Conservation (phyloP, 1,139 yeast species). For the Saccharomyces pastorianus region DNA sequence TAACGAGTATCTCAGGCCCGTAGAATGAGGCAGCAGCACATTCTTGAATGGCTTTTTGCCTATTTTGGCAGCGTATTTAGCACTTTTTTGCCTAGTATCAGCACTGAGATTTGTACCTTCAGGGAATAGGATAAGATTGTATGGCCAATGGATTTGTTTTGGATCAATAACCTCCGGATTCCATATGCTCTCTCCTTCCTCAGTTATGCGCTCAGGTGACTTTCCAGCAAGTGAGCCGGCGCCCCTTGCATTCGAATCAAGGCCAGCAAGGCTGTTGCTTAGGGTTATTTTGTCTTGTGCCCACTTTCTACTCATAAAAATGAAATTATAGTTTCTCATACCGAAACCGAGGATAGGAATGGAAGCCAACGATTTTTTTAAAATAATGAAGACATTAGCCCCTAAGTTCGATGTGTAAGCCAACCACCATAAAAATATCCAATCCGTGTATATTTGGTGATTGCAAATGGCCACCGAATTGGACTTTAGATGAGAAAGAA, state of each 20-base stretch:
- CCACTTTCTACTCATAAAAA: conserved; percentile 79
- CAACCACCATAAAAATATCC: conserved; percentile 90
- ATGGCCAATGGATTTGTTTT: conserved; percentile 39
- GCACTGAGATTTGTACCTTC: conserved; percentile 87
- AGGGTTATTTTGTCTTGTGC: conserved; percentile 56
- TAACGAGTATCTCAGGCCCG: conserved; percentile 69
- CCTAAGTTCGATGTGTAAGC: conserved; percentile 59
- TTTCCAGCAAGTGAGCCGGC: conserved; percentile 47
- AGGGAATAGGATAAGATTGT: conserved; percentile 66
- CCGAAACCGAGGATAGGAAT: conserved; percentile 83
- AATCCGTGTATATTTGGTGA: conserved; percentile 91
- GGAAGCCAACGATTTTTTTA: conserved; percentile 67
- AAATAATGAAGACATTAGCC: conserved; percentile 60
- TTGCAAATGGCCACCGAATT: conserved; percentile 42
- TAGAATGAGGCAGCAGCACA: conserved; percentile 68
- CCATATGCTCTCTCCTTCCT: conserved; percentile 28
- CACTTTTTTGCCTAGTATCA: conserved; percentile 53
- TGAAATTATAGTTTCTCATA: conserved; percentile 70
- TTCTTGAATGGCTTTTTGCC: conserved; percentile 46
- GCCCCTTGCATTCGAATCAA: conserved; percentile 44
- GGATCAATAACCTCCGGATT: conserved; percentile 14
- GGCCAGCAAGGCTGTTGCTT: conserved; percentile 45
- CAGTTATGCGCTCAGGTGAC: conserved; percentile 20
- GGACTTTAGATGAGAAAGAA: conserved; percentile 17
- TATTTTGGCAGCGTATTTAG: conserved; percentile 46